Percentiles rank a stretch among this genome's conserved stretches.
Evolutionary conservation across 2,329 filamentous ascomycete genomes (phyloP).

Genomic region (Alternaria ventricosa): DNA sequence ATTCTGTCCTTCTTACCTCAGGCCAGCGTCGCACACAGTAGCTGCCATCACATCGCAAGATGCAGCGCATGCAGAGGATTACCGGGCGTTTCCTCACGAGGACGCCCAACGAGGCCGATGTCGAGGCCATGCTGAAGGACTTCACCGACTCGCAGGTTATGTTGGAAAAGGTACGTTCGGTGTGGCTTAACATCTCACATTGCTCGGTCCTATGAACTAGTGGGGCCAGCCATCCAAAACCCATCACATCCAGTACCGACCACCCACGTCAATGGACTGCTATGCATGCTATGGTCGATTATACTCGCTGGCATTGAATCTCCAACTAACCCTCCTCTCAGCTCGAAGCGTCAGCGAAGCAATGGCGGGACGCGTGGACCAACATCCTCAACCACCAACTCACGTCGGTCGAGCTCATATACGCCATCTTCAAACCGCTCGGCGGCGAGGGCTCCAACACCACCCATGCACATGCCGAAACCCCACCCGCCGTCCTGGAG

Average conservation of each 20-base stretch:
- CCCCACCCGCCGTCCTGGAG: slow-evolving; percentile 67
- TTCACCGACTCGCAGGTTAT: slow-evolving; percentile 81
- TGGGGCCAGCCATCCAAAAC: slow-evolving; percentile 20
- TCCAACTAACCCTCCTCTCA: slow-evolving; percentile 43
- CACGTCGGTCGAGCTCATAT: slow-evolving; percentile 70
- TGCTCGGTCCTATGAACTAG: slow-evolving; percentile 17
- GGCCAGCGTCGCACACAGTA: slow-evolving; percentile 20
- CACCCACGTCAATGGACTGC: not conserved
- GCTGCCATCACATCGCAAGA: slow-evolving; percentile 48
- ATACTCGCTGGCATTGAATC: not conserved
- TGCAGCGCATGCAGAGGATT: slow-evolving; percentile 76
- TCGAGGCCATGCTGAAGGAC: slow-evolving; percentile 76
- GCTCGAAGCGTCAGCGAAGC: slow-evolving; percentile 77
- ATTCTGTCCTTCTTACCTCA: not conserved
- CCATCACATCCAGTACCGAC: not conserved
- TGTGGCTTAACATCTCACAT: slow-evolving; percentile 8
- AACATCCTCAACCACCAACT: slow-evolving; percentile 73
- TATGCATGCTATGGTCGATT: not conserved
- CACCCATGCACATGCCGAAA: slow-evolving; percentile 62
- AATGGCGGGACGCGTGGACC: slow-evolving; percentile 81
- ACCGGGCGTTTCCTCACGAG: slow-evolving; percentile 75
- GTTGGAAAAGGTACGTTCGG: slow-evolving; percentile 67
- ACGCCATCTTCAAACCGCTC: slow-evolving; percentile 78
- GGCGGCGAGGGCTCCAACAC: slow-evolving; percentile 64
- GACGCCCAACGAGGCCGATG: slow-evolving; percentile 77